Percentiles rank a stretch among this genome's conserved stretches.
phyloP scores from a whole-genome alignment of 1,284 basidiomycete genomes.

The Hypsizygus ulmarius region DNA sequence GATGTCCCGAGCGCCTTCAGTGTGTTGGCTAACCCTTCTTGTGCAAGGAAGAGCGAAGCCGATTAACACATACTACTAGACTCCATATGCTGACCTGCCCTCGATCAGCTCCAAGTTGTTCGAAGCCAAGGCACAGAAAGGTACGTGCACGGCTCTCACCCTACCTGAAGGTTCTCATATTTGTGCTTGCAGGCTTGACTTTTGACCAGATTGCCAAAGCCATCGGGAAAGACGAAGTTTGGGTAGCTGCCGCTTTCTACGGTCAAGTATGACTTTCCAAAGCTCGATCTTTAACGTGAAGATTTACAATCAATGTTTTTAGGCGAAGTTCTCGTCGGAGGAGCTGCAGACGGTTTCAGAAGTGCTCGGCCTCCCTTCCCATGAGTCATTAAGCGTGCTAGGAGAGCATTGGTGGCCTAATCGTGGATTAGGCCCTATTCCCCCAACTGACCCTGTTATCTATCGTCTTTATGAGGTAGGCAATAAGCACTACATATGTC shows the following conservation, averaged over 20 bases:
- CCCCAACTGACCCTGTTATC: conserved; percentile 78
- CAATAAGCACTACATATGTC: neutral
- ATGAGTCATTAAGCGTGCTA: conserved; percentile 44
- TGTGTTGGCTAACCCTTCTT: conserved; percentile 26
- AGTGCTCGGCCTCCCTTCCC: conserved; percentile 46
- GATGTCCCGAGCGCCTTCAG: conserved; percentile 37
- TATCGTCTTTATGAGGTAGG: conserved; percentile 83
- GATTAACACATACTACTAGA: conserved; percentile 35
- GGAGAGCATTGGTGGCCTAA: conserved; percentile 73
- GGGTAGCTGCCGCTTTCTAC: conserved; percentile 87
- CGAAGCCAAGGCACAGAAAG: conserved; percentile 68
- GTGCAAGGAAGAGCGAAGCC: neutral
- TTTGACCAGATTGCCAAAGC: conserved; percentile 72
- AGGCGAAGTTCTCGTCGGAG: conserved; percentile 68
- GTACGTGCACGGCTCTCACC: conserved; percentile 28
- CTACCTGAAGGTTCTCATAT: neutral
- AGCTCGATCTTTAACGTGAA: too few relatives aligned
- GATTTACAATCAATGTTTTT: neutral
- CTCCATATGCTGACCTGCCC: conserved; percentile 53
- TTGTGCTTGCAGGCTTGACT: conserved; percentile 48
- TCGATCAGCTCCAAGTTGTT: conserved; percentile 52
- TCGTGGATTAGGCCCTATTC: conserved; percentile 63
- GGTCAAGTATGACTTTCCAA: conserved; percentile 58
- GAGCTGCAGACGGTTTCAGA: conserved; percentile 57
- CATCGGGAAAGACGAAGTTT: conserved; percentile 80